Evolutionary conservation across 2,329 filamentous ascomycete genomes (phyloP).

Genomic region (Clathrospora elynae): DNA sequence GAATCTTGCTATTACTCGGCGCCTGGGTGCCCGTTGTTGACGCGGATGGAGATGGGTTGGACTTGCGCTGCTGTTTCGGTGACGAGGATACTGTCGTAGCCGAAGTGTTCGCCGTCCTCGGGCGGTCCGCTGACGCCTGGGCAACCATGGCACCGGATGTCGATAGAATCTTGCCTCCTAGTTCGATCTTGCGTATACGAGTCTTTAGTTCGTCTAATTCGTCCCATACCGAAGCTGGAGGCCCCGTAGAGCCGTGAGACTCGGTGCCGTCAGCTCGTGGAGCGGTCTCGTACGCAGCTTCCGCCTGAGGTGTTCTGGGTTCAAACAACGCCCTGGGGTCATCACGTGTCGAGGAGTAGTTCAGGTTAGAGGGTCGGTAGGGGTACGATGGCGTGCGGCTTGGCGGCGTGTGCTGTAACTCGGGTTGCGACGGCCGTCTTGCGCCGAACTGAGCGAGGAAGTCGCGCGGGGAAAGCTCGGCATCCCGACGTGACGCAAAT

Average conservation of each 20-base stretch:
- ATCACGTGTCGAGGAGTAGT: slow-evolving; percentile 42
- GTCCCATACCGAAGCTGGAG: slow-evolving; percentile 95
- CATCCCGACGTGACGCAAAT: slow-evolving; percentile 34
- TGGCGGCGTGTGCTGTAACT: slow-evolving; percentile 40
- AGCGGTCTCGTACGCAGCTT: slow-evolving; percentile 32
- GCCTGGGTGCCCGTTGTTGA: slow-evolving; percentile 53
- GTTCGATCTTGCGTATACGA: slow-evolving; percentile 84
- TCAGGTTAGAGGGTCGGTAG: slow-evolving; percentile 46
- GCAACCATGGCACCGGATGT: slow-evolving; percentile 73
- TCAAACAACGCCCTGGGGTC: slow-evolving; percentile 30
- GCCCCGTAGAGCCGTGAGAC: slow-evolving; percentile 84
- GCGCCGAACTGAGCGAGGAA: slow-evolving; percentile 39
- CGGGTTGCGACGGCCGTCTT: slow-evolving; percentile 42
- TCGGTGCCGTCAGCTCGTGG: slow-evolving; percentile 62
- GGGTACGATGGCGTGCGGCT: slow-evolving; percentile 39
- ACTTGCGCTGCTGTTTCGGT: slow-evolving; percentile 71
- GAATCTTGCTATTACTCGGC: slow-evolving; percentile 64
- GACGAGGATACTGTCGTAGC: slow-evolving; percentile 90
- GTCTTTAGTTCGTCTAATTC: slow-evolving; percentile 95
- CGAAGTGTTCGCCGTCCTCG: slow-evolving; percentile 87
- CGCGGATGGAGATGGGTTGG: slow-evolving; percentile 50
- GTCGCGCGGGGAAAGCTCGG: slow-evolving; percentile 42
- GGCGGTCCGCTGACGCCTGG: slow-evolving; percentile 77
- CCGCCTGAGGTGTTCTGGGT: slow-evolving; percentile 33
- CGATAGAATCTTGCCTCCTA: slow-evolving; percentile 84